Conservation (phyloP, 2,329 filamentous ascomycete genomes). For the Cercospora brassicicola region DNA sequence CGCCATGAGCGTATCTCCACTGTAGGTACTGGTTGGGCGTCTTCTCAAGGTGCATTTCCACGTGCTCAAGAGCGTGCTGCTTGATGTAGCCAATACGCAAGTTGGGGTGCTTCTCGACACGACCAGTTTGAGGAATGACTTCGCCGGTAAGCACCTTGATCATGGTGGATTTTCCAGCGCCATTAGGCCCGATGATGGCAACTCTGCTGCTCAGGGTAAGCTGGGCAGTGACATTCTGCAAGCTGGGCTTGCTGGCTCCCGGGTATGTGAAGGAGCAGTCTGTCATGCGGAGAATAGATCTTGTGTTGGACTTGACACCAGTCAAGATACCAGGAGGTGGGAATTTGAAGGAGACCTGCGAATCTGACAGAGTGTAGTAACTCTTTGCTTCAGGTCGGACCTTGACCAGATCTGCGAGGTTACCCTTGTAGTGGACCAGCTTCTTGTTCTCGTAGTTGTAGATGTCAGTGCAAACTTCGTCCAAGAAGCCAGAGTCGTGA, state of each 20-base stretch:
- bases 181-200: conserved; percentile 94
- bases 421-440: conserved; percentile 80
- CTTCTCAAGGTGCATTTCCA: conserved; percentile 99
- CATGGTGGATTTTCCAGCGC: conserved; percentile 95
- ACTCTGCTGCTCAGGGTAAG: conserved; percentile 87
- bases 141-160: conserved; percentile 97
- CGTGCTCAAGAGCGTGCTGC: conserved; percentile 97
- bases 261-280: conserved; percentile 93
- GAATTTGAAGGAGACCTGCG: conserved; percentile 95
- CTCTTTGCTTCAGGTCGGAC: conserved; percentile 91
- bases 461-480: conserved; percentile 97
- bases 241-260: conserved; percentile 81
- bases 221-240: conserved; percentile 82
- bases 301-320: conserved; percentile 91
- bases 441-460: conserved; percentile 99
- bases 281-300: conserved; percentile 92
- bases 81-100: conserved; percentile 99
- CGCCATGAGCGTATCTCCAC: conserved; percentile 96
- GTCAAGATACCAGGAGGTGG: conserved; percentile 90
- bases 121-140: conserved; percentile 75
- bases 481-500: conserved; percentile 96
- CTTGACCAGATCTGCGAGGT: conserved; percentile 80
- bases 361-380: conserved; percentile 93
- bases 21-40: conserved; percentile 98
- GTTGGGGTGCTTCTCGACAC: conserved; percentile 97